Evolutionary conservation across 345 rosid species (phyloP).

Genomic region (Jatropha curcas): DNA sequence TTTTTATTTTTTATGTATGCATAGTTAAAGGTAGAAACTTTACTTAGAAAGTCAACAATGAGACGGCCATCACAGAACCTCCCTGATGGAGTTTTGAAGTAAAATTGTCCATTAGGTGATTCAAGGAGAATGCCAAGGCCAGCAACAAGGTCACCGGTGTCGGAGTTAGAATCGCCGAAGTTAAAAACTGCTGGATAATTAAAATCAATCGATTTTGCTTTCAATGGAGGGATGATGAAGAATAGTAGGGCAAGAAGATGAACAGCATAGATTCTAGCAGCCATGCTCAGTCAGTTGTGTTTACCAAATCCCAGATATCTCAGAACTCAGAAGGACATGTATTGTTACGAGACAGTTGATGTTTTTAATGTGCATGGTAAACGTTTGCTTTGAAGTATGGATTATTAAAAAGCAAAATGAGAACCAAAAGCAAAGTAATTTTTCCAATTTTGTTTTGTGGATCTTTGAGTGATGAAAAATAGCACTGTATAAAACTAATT

Average conservation of each 20-base stretch:
- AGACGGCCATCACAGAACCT: conserved; percentile 75
- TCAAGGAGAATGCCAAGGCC: conserved; percentile 46
- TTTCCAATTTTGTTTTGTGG: background rate
- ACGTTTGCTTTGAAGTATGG: conserved; percentile 34
- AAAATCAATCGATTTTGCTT: conserved; percentile 35
- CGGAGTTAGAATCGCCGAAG: conserved; percentile 80
- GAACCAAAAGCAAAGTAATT: conserved; percentile 23
- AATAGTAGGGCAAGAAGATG: conserved; percentile 14
- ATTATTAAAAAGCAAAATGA: conserved; percentile 17
- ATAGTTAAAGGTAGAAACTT: conserved; percentile 2
- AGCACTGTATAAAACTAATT: background rate
- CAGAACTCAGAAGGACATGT: background rate
- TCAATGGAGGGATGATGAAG: conserved; percentile 6
- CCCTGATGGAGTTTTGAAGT: conserved; percentile 49
- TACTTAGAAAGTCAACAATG: conserved; percentile 58
- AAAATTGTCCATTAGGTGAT: conserved; percentile 47
- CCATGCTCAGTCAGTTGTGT: conserved; percentile 20
- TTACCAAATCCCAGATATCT: no score
- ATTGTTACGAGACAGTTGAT: background rate
- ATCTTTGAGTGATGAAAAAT: no score
- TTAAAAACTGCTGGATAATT: conserved; percentile 47
- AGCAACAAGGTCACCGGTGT: conserved; percentile 56
- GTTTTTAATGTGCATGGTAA: conserved; percentile 6
- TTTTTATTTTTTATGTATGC: background rate
- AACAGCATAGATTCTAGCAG: background rate